Evolutionary conservation across 176 grass and related monocot species (phyloP), one percentile per base, ranked within the genome.

Genomic region (Oryza nivara): DNA sequence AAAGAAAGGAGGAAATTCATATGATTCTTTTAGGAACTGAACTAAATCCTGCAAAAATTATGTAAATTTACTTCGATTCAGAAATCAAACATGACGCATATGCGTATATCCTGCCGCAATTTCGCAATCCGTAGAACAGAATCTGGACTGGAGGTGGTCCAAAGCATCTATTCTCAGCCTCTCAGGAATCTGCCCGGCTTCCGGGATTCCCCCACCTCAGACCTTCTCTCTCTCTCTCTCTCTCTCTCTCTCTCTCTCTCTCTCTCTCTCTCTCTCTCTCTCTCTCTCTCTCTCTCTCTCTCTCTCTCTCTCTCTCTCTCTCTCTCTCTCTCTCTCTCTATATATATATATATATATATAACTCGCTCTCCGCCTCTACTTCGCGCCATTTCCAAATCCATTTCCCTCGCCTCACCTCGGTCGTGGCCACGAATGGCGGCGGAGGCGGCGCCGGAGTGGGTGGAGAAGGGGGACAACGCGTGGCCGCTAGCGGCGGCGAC

Each of bases 401-500:
- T 44, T 44, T 44, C 43, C 11, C 15, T 1, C 9, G 35, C 67
- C 43, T 6, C 15, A 13, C 7, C 40, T 52, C 54, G 40, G 7
- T 0, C 7, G 54, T 56, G 4, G 5, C 14, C 16, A 32, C 65
- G 13, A 41, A 85, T 89, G 84, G 66, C 91, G 9, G 91, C 81
- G 46, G 88, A 89, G 80, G 86, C 79, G 0, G 67, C 84, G 71
- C 90, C 92, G 36, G 86, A 89, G 30, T 94, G 90, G 92, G 88
- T 97, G 16, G 88, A 88, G 77, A 92, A 90, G 80, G 90, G 94
- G 36, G 92, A 97, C 86, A 91, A 97, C 75, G 63, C 92, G 17
- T 58, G 54, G 68, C 92, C 94, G 86, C 90, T 97, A 35, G 75
- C 65, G 60, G 95, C 95, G 72, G 86, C 90, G 72, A 87, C 92